These are phyloP conservation scores for Hymenochaete sp. DNA, from an alignment of 1,284 basidiomycete species.

Conservation along the genomic window DNA sequence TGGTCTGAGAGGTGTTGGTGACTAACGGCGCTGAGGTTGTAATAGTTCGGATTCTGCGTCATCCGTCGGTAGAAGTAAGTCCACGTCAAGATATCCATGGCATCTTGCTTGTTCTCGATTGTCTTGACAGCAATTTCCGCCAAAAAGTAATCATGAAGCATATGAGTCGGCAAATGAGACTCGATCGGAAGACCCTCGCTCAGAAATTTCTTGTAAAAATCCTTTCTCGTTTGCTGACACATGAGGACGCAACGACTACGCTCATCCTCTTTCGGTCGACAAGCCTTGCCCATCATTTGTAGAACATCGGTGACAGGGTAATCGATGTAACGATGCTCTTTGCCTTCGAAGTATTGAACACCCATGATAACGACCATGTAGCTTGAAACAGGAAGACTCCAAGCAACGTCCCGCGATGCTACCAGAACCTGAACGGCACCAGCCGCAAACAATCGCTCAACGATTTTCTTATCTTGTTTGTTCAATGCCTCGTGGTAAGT, in stretches of 20 bases:
- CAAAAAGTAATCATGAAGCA: conserved; percentile 95
- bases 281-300: conserved; percentile 98
- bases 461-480: conserved; percentile 88
- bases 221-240: conserved; percentile 94
- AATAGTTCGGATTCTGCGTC: conserved; percentile 94
- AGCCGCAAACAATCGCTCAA: conserved; percentile 87
- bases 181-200: conserved; percentile 97
- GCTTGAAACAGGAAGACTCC: conserved; percentile 87
- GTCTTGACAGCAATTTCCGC: conserved; percentile 98
- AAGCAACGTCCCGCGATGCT: conserved; percentile 93
- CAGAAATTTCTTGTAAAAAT: conserved; percentile 98
- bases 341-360: conserved; percentile 91
- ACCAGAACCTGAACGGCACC: conserved; percentile 94
- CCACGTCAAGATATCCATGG: conserved; percentile 92
- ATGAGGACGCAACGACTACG: conserved; percentile 90
- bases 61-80: conserved; percentile 95
- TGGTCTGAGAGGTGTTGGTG: conserved; percentile 92
- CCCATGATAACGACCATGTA: conserved; percentile 99
- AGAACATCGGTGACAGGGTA: conserved; percentile 97
- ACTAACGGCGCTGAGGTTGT: conserved; percentile 89
- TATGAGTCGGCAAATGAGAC: conserved; percentile 80
- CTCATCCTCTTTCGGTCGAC: conserved; percentile 79
- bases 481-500: conserved; percentile 93
- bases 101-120: conserved; percentile 97
- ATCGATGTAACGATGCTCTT: conserved; percentile 95